Base-by-base conservation (phyloP, 2,329 filamentous ascomycete species). In the Dryadomyces quercivorus region DNA sequence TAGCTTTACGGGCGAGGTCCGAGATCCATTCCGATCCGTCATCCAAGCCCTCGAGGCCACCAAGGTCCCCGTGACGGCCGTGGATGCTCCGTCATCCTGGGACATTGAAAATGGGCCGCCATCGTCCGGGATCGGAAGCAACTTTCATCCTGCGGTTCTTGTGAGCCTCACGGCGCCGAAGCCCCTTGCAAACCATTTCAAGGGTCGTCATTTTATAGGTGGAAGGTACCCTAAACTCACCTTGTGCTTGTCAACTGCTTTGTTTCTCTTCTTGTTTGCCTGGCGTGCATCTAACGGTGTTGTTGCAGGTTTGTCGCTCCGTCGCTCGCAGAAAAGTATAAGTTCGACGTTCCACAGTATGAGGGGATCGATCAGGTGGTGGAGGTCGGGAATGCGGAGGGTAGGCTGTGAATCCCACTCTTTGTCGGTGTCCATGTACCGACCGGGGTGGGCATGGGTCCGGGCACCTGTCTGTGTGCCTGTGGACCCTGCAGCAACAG, bases 71-170 rank as follows among this genome's bases (percentile, higher is more conserved):
- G 86, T 97, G 0, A 84, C 93, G 2, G 86, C 89, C 2, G 88
- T 98, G 21, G 93, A 98, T 70, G 90, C 88, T 7, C 93, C 93
- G 1, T 95, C 88, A 36, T 93, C 88, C 1, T 98, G 93, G 93
- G 83, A 93, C 67, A 94, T 98, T 55, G 88, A 95, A 64, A 74
- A 75, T 12, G 93, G 93, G 0, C 92, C 92, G 9, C 90, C 91
- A 12, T 71, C 75, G 52, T 80, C 82, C 1, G 92, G 89, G 0
- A 77, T 88, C 0, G 92, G 90, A 1, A 85, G 84, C 63, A 81
- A 76, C 5, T 97, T 95, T 64, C 83, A 87, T 72, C 93, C 93
- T 60, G 74, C 77, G 38, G 83, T 84, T 20, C 73, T 98, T 56
- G 83, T 98, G 61, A 95, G 88, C 66, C 73, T 98, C 64, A 95